Percentiles rank a stretch among this genome's conserved stretches.
Evolutionary conservation across 2,329 filamentous ascomycete species (phyloP).

Genomic region (Bipolaris oryzae): DNA sequence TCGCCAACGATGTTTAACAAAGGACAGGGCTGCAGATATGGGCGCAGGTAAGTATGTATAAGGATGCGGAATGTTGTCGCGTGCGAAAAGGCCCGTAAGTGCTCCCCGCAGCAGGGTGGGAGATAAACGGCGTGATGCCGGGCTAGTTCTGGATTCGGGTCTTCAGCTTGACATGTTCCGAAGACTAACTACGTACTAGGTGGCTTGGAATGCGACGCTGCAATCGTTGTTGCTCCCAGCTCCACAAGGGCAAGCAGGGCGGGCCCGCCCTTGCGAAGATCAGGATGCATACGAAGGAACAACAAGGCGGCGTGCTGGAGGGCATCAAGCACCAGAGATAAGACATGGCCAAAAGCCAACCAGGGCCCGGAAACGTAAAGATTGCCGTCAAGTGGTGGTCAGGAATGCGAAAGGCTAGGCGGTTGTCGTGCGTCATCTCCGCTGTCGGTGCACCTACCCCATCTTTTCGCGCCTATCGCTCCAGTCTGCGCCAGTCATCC

Average conservation of each 20-base stretch:
- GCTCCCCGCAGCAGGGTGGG: conserved; percentile 4
- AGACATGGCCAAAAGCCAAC: conserved; percentile 1
- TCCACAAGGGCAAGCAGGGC: conserved; percentile 9
- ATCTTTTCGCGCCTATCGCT: background rate
- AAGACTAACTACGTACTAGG: background rate
- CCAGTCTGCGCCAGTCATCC: background rate
- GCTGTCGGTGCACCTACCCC: conserved; percentile 5
- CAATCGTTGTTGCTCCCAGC: conserved; percentile 10
- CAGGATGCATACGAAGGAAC: background rate
- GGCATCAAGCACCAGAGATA: conserved; percentile 6
- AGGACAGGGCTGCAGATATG: background rate
- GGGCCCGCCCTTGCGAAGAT: background rate
- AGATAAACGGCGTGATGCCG: conserved; percentile 5
- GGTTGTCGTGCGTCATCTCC: conserved; percentile 13
- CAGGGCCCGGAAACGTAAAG: background rate
- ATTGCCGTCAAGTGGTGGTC: background rate
- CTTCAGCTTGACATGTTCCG: conserved; percentile 2
- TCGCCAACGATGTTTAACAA: background rate
- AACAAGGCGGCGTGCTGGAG: background rate
- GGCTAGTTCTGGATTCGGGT: conserved; percentile 5
- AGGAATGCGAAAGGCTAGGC: background rate
- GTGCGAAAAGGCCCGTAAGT: background rate
- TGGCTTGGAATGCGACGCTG: conserved; percentile 9
- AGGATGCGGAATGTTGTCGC: background rate
- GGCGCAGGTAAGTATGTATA: background rate